Conservation (phyloP, 805 yeast species). For the Spathaspora gorwiae region DNA sequence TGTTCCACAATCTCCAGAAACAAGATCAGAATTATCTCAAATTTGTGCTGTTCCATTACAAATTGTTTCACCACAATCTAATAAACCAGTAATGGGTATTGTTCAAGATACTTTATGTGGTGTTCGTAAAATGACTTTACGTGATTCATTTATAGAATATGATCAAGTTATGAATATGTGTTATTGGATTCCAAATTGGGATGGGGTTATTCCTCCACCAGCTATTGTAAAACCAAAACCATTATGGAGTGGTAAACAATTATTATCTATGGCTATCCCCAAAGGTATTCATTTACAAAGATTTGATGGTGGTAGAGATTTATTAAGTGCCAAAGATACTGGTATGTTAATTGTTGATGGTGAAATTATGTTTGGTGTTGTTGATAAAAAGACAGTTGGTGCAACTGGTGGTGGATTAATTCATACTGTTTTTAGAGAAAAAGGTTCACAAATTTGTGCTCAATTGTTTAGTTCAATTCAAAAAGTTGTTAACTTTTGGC, state of each 20-base stretch:
- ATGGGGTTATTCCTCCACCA: slow-evolving; percentile 95
- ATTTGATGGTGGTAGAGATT: slow-evolving; percentile 83
- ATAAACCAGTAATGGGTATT: slow-evolving; percentile 99
- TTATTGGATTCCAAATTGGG: slow-evolving; percentile 99
- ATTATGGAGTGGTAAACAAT: slow-evolving; percentile 95
- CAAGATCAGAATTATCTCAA: slow-evolving; percentile 92
- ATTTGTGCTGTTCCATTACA: slow-evolving; percentile 96
- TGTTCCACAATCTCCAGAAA: slow-evolving; percentile 97
- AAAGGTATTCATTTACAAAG: slow-evolving; percentile 93
- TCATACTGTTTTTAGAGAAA: slow-evolving; percentile 96
- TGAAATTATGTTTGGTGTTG: slow-evolving; percentile 95
- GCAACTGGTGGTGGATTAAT: slow-evolving; percentile 97
- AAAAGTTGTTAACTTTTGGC: slow-evolving; percentile 94
- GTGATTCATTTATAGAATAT: slow-evolving; percentile 83
- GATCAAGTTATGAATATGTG: slow-evolving; percentile 95
- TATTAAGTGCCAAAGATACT: slow-evolving; percentile 81
- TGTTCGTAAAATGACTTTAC: slow-evolving; percentile 87
- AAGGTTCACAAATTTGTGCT: slow-evolving; percentile 89
- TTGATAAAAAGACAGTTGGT: slow-evolving; percentile 97
- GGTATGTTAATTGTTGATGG: slow-evolving; percentile 97
- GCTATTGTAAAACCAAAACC: slow-evolving; percentile 93
- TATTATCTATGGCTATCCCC: slow-evolving; percentile 89
- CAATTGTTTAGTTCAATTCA: slow-evolving; percentile 87
- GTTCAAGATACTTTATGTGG: slow-evolving; percentile 99
- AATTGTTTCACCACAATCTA: slow-evolving; percentile 96